Evolutionary conservation across 306 rosid species (phyloP), one percentile per base, ranked within the genome.

Genomic region (Castanea sativa): DNA sequence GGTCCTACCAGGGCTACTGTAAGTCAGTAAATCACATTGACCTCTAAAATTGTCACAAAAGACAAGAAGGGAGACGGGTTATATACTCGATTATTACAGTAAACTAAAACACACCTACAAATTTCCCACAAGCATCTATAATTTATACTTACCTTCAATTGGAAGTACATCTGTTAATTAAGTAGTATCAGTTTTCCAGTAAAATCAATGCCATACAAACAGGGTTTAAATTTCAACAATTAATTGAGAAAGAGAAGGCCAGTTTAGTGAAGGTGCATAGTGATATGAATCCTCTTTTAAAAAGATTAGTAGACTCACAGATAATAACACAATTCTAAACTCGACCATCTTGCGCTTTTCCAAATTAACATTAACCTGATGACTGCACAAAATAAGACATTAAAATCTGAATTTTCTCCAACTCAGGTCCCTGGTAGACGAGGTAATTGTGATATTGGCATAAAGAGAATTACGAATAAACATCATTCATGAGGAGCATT

Each of bases 1-100:
- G 18, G 23, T 78, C 69, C 73, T 51, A 74, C 6, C 32, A 68
- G 64, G 27, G 58, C 25, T 3, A 70, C 72, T n/a, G 33, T 11
- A 76, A 74, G 60, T 55, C 27, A 53, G 53, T 11, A 76, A 78
- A 59, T 55, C 33, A 53, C 41, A 41, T 71, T 30, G 45, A 84
- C 19, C 57, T n/a, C 45, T 16, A 73, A n/a, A 12, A 19, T 27
- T 33, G 33, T 63, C 11, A 16, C 18, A 32, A 55, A 57, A 53
- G 11, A 2, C 15, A 10, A 49, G 63, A 12, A 32, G 19, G 27
- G 23, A 15, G 4, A 0, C 0, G 51, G 43, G 41, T 41, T 53
- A 52, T 49, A 20, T 20, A 33, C 38, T 23, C 18, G 16, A 2
- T 23, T 4, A 49, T 18, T 49, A 19, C 15, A 30, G 23, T 35